Percentiles rank a stretch among this genome's conserved stretches.
These are phyloP conservation scores for Xylariaceae sp. DNA, from an alignment of 2,329 filamentous ascomycete species.

Conservation along the genomic window DNA sequence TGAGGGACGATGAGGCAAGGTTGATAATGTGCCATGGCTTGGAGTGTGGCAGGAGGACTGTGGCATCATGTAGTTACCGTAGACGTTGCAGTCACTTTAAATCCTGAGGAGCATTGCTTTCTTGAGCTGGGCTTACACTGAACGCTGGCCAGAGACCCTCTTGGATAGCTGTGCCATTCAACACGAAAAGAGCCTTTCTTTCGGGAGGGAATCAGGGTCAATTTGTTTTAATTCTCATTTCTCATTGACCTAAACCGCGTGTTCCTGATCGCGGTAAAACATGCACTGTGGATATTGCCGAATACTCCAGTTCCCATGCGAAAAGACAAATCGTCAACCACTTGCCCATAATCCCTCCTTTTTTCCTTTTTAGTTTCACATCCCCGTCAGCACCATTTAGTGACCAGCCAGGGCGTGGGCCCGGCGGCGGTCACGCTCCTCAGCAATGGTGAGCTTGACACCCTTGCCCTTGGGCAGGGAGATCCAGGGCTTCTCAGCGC, in stretches of 20 bases:
- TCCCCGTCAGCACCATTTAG: conserved; percentile 34
- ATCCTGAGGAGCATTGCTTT: no score
- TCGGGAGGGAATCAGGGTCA: conserved; percentile 23
- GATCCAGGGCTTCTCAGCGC: conserved; percentile 98
- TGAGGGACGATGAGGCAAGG: no score
- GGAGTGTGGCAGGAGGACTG: no score
- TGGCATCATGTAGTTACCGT: no score
- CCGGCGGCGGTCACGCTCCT: conserved; percentile 97
- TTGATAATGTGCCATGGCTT: no score
- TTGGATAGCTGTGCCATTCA: not conserved
- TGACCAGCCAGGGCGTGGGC: conserved; percentile 50
- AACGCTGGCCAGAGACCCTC: not conserved
- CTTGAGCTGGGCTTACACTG: no score
- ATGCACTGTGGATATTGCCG: conserved; percentile 32
- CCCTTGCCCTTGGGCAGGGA: conserved; percentile 99
- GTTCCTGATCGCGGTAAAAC: conserved; percentile 25
- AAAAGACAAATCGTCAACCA: conserved; percentile 28
- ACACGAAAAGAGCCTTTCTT: not conserved
- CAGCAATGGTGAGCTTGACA: conserved; percentile 98
- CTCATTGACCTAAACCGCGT: conserved; percentile 29
- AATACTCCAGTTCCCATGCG: conserved; percentile 33
- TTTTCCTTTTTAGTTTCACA: conserved; percentile 27
- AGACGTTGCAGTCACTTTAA: no score
- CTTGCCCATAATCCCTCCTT: conserved; percentile 24
- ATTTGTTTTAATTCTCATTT: conserved; percentile 34